phyloP scores from a whole-genome alignment of 306 rosid genomes.

The Ceratonia siliqua region DNA sequence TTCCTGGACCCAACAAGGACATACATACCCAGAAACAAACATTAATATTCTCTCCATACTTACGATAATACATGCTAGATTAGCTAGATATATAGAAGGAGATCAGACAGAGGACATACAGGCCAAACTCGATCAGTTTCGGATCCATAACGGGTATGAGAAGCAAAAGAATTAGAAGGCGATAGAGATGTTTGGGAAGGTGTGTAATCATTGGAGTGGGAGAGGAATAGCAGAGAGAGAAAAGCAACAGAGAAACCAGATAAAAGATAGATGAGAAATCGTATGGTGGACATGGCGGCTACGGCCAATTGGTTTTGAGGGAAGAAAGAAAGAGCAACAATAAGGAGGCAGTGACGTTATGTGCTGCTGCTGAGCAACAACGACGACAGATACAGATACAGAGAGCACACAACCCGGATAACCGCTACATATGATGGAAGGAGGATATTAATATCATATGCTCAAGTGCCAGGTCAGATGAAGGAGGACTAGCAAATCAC shows the following conservation, averaged over 20 bases:
- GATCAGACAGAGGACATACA: slow-evolving; percentile 33
- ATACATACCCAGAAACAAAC: slow-evolving; percentile 6
- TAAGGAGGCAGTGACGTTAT: background rate
- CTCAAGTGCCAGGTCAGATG: background rate
- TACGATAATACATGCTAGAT: background rate
- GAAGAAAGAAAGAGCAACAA: background rate
- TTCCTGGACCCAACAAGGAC: slow-evolving; percentile 54
- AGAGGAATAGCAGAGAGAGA: slow-evolving; percentile 52
- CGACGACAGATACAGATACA: no score
- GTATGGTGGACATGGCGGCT: slow-evolving; percentile 50
- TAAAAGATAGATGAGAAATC: slow-evolving; percentile 54
- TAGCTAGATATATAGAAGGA: background rate
- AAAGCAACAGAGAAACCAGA: slow-evolving; percentile 61
- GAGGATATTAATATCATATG: no score
- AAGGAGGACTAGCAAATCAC: no score
- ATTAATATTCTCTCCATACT: background rate
- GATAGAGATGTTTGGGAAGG: slow-evolving; percentile 17
- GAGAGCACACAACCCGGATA: background rate
- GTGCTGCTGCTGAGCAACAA: background rate
- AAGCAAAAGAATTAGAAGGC: no score
- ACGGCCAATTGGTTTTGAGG: background rate
- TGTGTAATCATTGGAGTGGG: background rate
- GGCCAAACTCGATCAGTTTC: slow-evolving; percentile 64
- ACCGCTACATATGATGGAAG: background rate
- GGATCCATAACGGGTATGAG: slow-evolving; percentile 28